Percentiles rank a stretch among this genome's conserved stretches.
These are phyloP conservation scores for Talaromyces sp. DNA, from an alignment of 2,329 filamentous ascomycete genomes.

Conservation along the genomic window DNA sequence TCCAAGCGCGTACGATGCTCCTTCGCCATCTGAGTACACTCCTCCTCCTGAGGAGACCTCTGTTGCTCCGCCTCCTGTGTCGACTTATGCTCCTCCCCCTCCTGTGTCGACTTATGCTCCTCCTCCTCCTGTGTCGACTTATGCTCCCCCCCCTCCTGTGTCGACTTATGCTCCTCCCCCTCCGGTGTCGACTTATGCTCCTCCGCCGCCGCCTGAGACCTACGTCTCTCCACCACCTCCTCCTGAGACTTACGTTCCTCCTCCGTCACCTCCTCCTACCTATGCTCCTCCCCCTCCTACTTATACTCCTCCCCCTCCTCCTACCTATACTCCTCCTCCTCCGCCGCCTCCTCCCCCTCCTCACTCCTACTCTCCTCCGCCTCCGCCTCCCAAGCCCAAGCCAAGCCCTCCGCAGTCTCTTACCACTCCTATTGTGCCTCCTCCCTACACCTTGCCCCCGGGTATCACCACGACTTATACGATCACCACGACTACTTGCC, in stretches of 20 bases:
- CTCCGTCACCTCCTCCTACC: not conserved
- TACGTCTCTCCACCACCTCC: not conserved
- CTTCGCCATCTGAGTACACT: not conserved
- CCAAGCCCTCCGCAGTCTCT: conserved; percentile 13
- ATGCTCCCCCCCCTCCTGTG: not conserved
- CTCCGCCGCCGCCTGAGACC: conserved; percentile 2
- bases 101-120: not conserved
- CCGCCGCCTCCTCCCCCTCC: not conserved
- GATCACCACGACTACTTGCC: conserved; percentile 28
- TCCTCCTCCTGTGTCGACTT: not conserved
- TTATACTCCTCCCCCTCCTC: not conserved
- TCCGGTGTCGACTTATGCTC: conserved; percentile 13
- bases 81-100: not conserved
- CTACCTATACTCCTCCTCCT: not conserved
- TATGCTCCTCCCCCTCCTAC: not conserved
- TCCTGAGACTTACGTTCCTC: not conserved
- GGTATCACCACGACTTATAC: conserved; percentile 21
- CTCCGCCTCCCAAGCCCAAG: not conserved
- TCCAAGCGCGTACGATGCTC: conserved; percentile 4
- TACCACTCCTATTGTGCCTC: conserved; percentile 18
- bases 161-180: conserved; percentile 11
- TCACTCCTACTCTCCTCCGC: conserved; percentile 5
- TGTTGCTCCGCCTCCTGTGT: conserved; percentile 4
- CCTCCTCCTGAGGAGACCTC: conserved; percentile 5
- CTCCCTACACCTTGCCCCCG: conserved; percentile 11